Conservation (phyloP, 352 stramenopile species). For the Pythium monospermum region DNA sequence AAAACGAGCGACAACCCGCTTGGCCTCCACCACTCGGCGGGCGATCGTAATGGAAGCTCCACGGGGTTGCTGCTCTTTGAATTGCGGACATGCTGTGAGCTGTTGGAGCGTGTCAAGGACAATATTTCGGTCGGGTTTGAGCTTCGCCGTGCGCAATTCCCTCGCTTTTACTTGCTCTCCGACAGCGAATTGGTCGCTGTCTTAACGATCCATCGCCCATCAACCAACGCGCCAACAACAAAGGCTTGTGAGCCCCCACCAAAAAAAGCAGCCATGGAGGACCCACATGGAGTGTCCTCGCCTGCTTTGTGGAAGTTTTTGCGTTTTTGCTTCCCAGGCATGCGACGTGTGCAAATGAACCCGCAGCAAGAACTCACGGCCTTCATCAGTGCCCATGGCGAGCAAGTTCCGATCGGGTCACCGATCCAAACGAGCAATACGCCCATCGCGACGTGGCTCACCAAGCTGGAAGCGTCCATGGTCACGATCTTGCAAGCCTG, state of each 20-base stretch:
- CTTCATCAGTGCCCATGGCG: conserved; percentile 42
- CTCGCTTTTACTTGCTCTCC: conserved; percentile 65
- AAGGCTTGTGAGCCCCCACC: too few relatives aligned
- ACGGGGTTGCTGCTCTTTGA: conserved; percentile 25
- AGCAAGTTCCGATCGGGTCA: conserved; percentile 50
- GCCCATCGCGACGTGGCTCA: conserved; percentile 41
- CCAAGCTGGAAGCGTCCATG: conserved; percentile 58
- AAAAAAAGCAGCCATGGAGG: too few relatives aligned
- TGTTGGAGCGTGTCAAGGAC: conserved; percentile 43
- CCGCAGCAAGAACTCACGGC: conserved; percentile 44
- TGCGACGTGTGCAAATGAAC: conserved; percentile 44
- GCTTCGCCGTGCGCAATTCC: conserved; percentile 42
- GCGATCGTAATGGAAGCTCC: too few relatives aligned
- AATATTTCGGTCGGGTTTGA: conserved; percentile 46
- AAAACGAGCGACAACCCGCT: background rate
- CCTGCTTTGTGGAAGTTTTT: conserved; percentile 38
- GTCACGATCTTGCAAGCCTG: conserved; percentile 65
- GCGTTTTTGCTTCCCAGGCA: conserved; percentile 53
- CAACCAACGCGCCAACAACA: background rate
- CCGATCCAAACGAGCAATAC: conserved; percentile 40
- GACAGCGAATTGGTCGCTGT: conserved; percentile 50
- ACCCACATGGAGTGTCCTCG: conserved; percentile 9
- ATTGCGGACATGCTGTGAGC: conserved; percentile 28
- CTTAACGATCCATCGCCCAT: conserved; percentile 29
- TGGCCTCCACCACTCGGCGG: background rate